Evolutionary conservation across 768 basidiomycete species (phyloP), one percentile per base, ranked within the genome.

Genomic region (Tulasnella sp.): DNA sequence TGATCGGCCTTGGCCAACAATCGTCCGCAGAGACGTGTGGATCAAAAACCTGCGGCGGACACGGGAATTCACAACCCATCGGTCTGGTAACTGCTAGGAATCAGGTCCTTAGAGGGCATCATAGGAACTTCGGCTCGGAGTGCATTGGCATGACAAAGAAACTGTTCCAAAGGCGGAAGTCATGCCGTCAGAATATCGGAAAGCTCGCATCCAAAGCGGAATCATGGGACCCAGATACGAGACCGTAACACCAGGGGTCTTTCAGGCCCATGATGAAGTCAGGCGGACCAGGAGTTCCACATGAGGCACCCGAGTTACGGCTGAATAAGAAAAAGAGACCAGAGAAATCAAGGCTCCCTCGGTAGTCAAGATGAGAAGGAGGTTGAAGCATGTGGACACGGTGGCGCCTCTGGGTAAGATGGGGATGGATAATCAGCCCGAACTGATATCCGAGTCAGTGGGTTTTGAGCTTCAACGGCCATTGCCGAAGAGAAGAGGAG

Each of bases 381-480:
- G 61, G 32, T 29, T 67, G 61, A 26, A 67, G 61, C 61, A 67
- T 67, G 61, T 67, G 61, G 61, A 67, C 26, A 35, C 26, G 61
- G 61, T 35, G 61, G 61, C 15, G 61, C 29, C 29, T 35, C 32
- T 26, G 26, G 61, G 32, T 15, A 67, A 67, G 18, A 29, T 26
- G 61, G 61, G 61, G 61, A 67, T 67, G 15, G 32, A 67, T 67
- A 23, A 26, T 16, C 1, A 35, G 32, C 26, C 29, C 26, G 61
- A 29, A 29, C 32, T 35, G 61, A 9, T 5, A 67, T 5, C 61
- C 61, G 61, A 67, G 61, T 67, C 61, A 67, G 4, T 67, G 61
- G 61, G 26, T 67, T 67, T 67, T 67, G 55, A 57, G n/a, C 55
- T 67, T 35, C 26, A 67, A 67, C 61, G 61, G 61, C 61, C 61